Base-by-base conservation (phyloP, 75 land plant species). In the Chamaecyparis obtusa region DNA sequence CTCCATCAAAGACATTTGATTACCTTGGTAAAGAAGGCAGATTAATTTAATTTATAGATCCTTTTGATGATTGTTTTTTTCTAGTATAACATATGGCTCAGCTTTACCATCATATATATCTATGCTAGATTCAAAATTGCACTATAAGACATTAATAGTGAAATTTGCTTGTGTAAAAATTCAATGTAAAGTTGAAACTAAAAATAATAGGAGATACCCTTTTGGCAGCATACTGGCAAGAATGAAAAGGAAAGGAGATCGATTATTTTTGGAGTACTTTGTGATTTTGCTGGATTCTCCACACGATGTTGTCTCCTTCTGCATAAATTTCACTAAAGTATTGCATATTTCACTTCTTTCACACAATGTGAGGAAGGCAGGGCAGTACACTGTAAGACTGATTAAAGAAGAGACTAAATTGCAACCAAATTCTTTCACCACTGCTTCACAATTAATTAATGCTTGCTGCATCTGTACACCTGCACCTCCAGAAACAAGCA, bases 201-300 rank as follows among this genome's bases (percentile, higher is more conserved):
- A 64, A n/a, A 87, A 27, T 69, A 48, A 90, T 43, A 19, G 24
- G 67, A 75, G 49, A 2, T 36, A 75, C 99, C 98, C 88, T 88
- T 98, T 98, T 57, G 99, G 99, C 80, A 98, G 94, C 80, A 91
- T 89, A 71, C 97, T 87, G 5, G 93, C 99, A 67, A 94, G 94
- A n/a, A 98, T 87, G 87, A 89, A 96, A 41, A 98, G 85, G 85
- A 91, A 82, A 37, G 91, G 46, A 49, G 92, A 89, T 85, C 81
- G 85, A 84, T 11, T n/a, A 32, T 17, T 33, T 17, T 33, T 9
- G 2, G 37, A 14, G 15, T 33, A 36, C 43, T 56, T 19, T 56
- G n/a, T 36, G 64, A 16, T 84, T 4, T 55, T 56, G 64, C 6
- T 84, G 67, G 85, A 84, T 35, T 84, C 36, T 32, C 64, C 37